Percentiles rank a stretch among this genome's conserved stretches.
These are phyloP conservation scores for Lentinula detonsa DNA, from an alignment of 768 basidiomycete species.

Conservation along the genomic window DNA sequence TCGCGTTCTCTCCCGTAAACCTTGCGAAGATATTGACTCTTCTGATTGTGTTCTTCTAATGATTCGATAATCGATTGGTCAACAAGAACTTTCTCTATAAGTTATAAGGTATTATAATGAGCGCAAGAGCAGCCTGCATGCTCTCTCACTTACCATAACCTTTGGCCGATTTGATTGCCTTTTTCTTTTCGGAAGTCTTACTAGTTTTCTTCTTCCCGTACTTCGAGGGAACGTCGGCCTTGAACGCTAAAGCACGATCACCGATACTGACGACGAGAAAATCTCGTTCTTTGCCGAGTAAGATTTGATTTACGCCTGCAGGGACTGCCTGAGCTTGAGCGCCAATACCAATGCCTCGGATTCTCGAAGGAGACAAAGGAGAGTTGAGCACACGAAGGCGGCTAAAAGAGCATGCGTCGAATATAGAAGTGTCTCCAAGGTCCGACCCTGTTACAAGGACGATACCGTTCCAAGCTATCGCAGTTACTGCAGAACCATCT, in stretches of 20 bases:
- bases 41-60: constrained; percentile 41
- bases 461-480: constrained; percentile 54
- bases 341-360: constrained; percentile 11
- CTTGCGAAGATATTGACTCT: constrained; percentile 30
- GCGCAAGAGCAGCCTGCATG: neutral
- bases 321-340: constrained; percentile 25
- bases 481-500: constrained; percentile 54
- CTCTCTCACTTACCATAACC: constrained; percentile 35
- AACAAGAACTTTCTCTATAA: constrained; percentile 58
- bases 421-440: constrained; percentile 51
- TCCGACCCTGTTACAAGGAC: constrained; percentile 63
- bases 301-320: constrained; percentile 49
- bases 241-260: constrained; percentile 63
- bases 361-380: constrained; percentile 30
- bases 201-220: constrained; percentile 17
- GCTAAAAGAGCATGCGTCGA: constrained; percentile 61
- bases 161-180: constrained; percentile 28
- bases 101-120: neutral
- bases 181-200: constrained; percentile 25
- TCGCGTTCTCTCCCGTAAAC: constrained; percentile 46
- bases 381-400: constrained; percentile 49
- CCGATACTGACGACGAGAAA: constrained; percentile 56
- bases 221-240: constrained; percentile 39
- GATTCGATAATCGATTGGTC: constrained; percentile 59
- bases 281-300: constrained; percentile 46